Base-by-base conservation (phyloP, 2,329 filamentous ascomycete genomes). In the Fusarium sp. region DNA sequence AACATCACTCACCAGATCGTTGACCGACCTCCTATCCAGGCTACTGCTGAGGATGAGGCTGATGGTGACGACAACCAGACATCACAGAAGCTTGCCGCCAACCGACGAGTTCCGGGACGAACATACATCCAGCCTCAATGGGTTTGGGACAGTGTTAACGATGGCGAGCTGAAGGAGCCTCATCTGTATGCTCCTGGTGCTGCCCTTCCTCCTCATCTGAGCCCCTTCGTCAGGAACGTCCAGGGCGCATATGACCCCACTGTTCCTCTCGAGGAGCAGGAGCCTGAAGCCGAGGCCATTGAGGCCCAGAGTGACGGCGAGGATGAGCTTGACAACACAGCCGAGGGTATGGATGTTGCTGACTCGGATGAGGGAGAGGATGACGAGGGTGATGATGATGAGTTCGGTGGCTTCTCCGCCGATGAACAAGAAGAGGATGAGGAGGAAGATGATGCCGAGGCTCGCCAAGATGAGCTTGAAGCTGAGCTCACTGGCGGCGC, bases 81-180 rank as follows among this genome's bases (percentile, higher is more conserved):
- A 65, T 82, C 82, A 47, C 87, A 85, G 77, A 87, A 85, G 77
- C 80, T 89, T 56, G 83, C 78, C 25, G 79, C 79, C 61, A 91
- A 92, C 74, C 88, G 88, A 67, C 89, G 94, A 64, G 91, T 98
- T 65, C 94, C 95, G n/a, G 95, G 95, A 35, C 87, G 96, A 70
- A 93, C 89, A 67, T 99, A 99, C 73, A 82, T 99, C 56, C 96
- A 99, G 82, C 96, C 96, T 20, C 96, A 99, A 78, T 99, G 96
- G 95, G 89, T 99, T 6, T 99, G 96, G 96, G 96, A 99, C 76
- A 95, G 92, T 74, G 83, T 97, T 78, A 99, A 99, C 78, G 92
- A 96, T 45, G 93, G 93, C 66, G 93, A 95, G 79, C 83, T 99
- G 56, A 90, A 97, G 78, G 87, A 92, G 69, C 88, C 94, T 32